Evolutionary conservation across 305 asterid genomes (phyloP).

Genomic region (Andrographis paniculata): DNA sequence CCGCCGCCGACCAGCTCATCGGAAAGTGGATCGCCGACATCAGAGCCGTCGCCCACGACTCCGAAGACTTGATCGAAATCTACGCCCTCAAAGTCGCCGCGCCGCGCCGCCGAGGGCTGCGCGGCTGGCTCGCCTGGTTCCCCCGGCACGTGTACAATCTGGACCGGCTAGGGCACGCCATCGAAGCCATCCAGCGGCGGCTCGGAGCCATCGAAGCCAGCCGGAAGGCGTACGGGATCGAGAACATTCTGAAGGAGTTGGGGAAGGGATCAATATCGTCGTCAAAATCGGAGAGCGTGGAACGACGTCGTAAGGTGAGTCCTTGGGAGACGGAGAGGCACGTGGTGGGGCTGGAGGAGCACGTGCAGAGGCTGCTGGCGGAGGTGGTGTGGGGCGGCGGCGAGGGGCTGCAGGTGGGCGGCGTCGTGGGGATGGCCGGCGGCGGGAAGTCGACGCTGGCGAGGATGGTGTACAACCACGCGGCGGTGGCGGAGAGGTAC

Average conservation of each 20-base stretch:
- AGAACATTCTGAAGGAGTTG: too few relatives aligned
- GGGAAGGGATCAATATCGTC: slow-evolving; percentile 13
- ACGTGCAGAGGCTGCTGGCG: not conserved
- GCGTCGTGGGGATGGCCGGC: slow-evolving; percentile 22
- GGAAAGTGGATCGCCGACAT: slow-evolving; percentile 19
- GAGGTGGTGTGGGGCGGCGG: not conserved
- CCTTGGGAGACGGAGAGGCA: slow-evolving; percentile 8
- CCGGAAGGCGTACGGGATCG: too few relatives aligned
- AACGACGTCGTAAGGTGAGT: not conserved
- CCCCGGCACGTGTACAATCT: slow-evolving; percentile 6
- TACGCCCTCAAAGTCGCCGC: not conserved
- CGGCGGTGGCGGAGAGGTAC: slow-evolving; percentile 4
- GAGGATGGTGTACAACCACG: slow-evolving; percentile 19
- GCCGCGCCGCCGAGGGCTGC: not conserved
- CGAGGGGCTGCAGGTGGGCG: slow-evolving; percentile 6
- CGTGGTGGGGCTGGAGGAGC: slow-evolving; percentile 7
- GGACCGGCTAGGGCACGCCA: not conserved
- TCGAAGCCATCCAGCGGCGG: too few relatives aligned
- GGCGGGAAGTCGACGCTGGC: slow-evolving; percentile 24
- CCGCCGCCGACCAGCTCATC: not conserved
- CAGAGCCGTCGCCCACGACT: slow-evolving; percentile 16
- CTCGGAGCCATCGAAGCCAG: too few relatives aligned
- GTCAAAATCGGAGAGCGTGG: not conserved
- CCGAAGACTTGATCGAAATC: slow-evolving; percentile 15
- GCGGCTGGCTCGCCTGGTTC: slow-evolving; percentile 5